These are phyloP conservation scores for Apiotrichum sp. DNA, from an alignment of 1,284 basidiomycete genomes.

Conservation along the genomic window DNA sequence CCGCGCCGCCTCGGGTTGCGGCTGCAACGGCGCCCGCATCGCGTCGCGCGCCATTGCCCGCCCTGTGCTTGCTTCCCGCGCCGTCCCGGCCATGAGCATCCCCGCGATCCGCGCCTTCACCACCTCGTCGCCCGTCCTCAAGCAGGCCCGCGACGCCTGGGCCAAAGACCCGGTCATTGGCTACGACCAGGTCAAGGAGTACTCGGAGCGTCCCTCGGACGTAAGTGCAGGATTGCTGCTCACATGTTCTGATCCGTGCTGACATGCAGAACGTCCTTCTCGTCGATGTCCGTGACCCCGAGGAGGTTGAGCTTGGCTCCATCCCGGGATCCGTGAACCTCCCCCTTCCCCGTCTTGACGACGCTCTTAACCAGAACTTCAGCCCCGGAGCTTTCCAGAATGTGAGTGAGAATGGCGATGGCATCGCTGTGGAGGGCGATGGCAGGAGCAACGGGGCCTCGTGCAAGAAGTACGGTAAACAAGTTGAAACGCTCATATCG, in stretches of 20 bases:
- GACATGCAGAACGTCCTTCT: constrained; percentile 63
- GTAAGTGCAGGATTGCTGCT: constrained; percentile 53
- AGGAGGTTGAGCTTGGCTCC: constrained; percentile 87
- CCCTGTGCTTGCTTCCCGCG: neutral
- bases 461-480: no score
- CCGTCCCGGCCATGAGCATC: constrained; percentile 25
- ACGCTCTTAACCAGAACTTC: constrained; percentile 57
- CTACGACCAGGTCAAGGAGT: constrained; percentile 79
- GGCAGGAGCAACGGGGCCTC: no score
- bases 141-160: constrained; percentile 22
- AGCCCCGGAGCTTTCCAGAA: constrained; percentile 59
- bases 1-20: constrained; percentile 2
- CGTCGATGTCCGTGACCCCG: constrained; percentile 88
- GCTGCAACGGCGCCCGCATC: constrained; percentile 1
- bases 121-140: neutral
- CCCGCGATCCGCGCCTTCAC: constrained; percentile 1
- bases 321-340: constrained; percentile 94
- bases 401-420: constrained; percentile 15
- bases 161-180: constrained; percentile 54
- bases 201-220: constrained; percentile 69
- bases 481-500: no score
- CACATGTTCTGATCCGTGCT: neutral
- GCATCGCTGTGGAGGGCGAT: neutral
- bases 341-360: constrained; percentile 72
- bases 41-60: neutral